These are phyloP conservation scores for Starmerella riodocensis DNA, from an alignment of 805 yeast genomes.

Conservation along the genomic window DNA sequence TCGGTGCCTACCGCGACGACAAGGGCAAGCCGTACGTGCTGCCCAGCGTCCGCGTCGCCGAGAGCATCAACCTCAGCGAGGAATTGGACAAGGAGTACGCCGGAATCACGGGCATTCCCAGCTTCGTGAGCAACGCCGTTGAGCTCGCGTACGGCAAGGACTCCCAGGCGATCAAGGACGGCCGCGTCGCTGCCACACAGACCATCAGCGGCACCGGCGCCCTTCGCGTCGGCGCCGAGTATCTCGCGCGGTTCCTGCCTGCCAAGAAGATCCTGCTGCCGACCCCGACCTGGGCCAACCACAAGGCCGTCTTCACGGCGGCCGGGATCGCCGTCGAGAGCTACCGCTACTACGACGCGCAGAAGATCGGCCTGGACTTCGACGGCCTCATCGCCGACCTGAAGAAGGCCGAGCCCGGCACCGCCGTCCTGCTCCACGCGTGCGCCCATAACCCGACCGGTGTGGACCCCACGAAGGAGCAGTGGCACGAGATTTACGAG, in stretches of 20 bases:
- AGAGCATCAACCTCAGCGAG: constrained; percentile 35
- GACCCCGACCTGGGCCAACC: constrained; percentile 92
- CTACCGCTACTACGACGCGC: constrained; percentile 59
- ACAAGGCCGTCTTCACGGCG: constrained; percentile 60
- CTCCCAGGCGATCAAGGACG: constrained; percentile 40
- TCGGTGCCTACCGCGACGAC: constrained; percentile 89
- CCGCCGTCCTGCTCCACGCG: constrained; percentile 71
- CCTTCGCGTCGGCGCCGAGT: constrained; percentile 68
- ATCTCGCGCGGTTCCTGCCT: constrained; percentile 48
- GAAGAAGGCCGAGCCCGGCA: constrained; percentile 40
- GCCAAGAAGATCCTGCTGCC: constrained; percentile 54
- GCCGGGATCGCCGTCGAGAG: constrained; percentile 50
- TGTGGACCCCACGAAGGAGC: constrained; percentile 68
- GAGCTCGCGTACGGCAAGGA: constrained; percentile 61
- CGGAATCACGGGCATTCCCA: constrained; percentile 67
- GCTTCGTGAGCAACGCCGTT: constrained; percentile 53
- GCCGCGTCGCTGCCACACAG: constrained; percentile 69
- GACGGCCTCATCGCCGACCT: constrained; percentile 52
- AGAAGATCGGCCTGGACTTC: constrained; percentile 50
- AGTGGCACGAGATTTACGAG: constrained; percentile 66
- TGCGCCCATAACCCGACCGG: constrained; percentile 98
- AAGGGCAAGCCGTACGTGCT: constrained; percentile 79
- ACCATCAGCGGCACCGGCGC: constrained; percentile 95
- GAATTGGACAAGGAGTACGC: constrained; percentile 70
- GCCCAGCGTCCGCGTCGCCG: constrained; percentile 61